A percentile compares a stretch with the other conserved stretches of the same genome.
Evolutionary conservation across 1,284 basidiomycete genomes (phyloP).

Genomic region (Ganoderma lingzhi): DNA sequence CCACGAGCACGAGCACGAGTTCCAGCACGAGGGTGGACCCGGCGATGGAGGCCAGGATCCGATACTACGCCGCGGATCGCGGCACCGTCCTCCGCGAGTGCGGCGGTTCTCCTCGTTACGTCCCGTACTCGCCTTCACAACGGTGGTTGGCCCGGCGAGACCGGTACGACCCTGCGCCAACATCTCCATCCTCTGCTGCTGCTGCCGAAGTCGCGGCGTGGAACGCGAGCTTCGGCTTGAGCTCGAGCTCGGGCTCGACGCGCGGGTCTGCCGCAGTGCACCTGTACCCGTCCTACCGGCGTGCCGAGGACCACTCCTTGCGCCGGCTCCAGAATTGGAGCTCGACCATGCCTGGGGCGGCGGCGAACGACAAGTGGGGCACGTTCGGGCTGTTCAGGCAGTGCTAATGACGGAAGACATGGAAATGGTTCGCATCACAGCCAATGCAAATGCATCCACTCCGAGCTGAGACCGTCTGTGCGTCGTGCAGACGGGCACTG

Average conservation of each 20-base stretch:
- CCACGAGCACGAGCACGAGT: not conserved
- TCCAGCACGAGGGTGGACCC: not conserved
- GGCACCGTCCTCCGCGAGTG: slow-evolving; percentile 16
- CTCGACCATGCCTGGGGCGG: slow-evolving; percentile 12
- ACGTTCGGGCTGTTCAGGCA: slow-evolving; percentile 21
- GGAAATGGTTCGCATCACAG: not conserved
- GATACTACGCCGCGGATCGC: slow-evolving; percentile 26
- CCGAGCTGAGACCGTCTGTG: not conserved
- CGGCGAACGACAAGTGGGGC: slow-evolving; percentile 20
- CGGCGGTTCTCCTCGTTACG: slow-evolving; percentile 26
- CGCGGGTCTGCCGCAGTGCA: not conserved
- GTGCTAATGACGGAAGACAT: not conserved
- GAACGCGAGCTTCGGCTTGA: slow-evolving; percentile 1
- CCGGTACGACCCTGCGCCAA: not conserved
- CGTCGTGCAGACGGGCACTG: not conserved
- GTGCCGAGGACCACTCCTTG: slow-evolving; percentile 12
- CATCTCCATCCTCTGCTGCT: not conserved
- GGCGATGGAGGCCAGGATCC: slow-evolving; percentile 16
- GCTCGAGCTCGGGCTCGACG: not conserved
- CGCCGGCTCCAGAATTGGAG: slow-evolving; percentile 15
- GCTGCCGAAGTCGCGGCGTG: not conserved
- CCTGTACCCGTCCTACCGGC: not conserved
- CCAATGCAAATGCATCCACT: not conserved
- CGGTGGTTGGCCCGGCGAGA: not conserved
- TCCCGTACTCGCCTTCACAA: slow-evolving; percentile 25